phyloP scores from a whole-genome alignment of 805 yeast species.

The Isabelozyma pseudorhagii region DNA sequence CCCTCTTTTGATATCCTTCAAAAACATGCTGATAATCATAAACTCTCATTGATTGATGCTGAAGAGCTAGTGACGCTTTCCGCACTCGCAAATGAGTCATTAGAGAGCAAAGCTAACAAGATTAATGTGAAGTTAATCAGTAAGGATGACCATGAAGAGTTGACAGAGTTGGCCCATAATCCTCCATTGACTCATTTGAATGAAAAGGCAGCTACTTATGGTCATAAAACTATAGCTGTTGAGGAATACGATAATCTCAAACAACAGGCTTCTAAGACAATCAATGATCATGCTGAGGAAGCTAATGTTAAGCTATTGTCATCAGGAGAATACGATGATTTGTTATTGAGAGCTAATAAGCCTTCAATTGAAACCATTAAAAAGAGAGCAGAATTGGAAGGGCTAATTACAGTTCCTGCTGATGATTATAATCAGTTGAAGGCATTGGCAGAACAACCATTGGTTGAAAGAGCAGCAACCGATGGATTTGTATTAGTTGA shows the following conservation, averaged over 20 bases:
- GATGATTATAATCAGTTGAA: conserved; percentile 16
- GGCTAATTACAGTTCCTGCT: conserved; percentile 21
- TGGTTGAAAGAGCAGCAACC: not conserved
- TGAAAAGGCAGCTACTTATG: conserved; percentile 4
- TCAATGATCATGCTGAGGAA: conserved; percentile 4
- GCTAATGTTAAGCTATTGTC: conserved; percentile 9
- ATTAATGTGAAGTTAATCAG: conserved; percentile 15
- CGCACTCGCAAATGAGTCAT: conserved; percentile 8
- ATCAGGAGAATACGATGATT: conserved; percentile 25
- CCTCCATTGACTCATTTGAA: conserved; percentile 6
- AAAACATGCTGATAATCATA: conserved; percentile 3
- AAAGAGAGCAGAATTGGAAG: conserved; percentile 22
- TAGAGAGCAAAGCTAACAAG: conserved; percentile 12
- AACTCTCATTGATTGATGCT: not conserved
- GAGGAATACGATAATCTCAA: conserved; percentile 18
- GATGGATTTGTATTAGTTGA: conserved; percentile 7
- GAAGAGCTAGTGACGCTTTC: conserved; percentile 2
- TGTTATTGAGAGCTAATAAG: conserved; percentile 24
- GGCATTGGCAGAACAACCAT: not conserved
- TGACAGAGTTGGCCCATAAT: conserved; percentile 5
- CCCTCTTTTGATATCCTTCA: conserved; percentile 7
- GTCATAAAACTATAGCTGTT: conserved; percentile 2
- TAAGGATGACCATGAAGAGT: conserved; percentile 12
- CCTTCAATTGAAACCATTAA: conserved; percentile 24
- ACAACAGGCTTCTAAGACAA: conserved; percentile 12